Evolutionary conservation across 208 protist species (phyloP), one percentile per base, ranked within the genome.

Genomic region (Leishmania amazonensis): DNA sequence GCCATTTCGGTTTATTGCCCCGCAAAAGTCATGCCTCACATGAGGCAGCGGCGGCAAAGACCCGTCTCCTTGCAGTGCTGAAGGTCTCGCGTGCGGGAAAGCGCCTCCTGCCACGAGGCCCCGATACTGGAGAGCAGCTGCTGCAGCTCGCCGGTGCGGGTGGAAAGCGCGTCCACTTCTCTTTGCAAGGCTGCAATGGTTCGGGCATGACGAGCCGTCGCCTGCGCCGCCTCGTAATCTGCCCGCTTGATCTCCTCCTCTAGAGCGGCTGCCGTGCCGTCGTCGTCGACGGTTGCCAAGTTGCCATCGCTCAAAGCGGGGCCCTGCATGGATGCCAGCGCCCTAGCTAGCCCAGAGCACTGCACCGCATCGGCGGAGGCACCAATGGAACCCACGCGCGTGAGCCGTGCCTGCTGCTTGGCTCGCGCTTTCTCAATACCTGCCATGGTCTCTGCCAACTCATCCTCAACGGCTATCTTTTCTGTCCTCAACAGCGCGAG

Each of bases 151-250:
- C 54, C 64, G 28, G 82, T 81, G 13, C 90, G 90, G 2, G 74
- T 78, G 51, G 40, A 71, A 40, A 95, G 76, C 28, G 91, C 90
- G 19, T 89, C 88, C n/a, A 95, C 84, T 68, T 95, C 92, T 15
- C 90, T 85, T 40, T 91, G 86, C 47, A 93, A 65, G 28, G 51
- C 76, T 6, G 78, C 78, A 38, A 83, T 70, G 5, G 58, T 62
- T 67, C 75, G 81, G n/a, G 71, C 72, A 49, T 87, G 80, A 8
- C 80, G 80, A n/a, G 80, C 80, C 28, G 70, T 65, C 65, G 73
- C 38, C 75, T 87, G 84, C 9, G 62, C 65, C 45, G 74, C 78
- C 74, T 93, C 89, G 60, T 87, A 87, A 58, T 85, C 84, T 51
- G 67, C 78, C 68, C 83, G 78, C 79, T 85, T 78, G 21, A 90